Conservation (phyloP, 2,329 filamentous ascomycete genomes). For the Aspergillus hortae region DNA sequence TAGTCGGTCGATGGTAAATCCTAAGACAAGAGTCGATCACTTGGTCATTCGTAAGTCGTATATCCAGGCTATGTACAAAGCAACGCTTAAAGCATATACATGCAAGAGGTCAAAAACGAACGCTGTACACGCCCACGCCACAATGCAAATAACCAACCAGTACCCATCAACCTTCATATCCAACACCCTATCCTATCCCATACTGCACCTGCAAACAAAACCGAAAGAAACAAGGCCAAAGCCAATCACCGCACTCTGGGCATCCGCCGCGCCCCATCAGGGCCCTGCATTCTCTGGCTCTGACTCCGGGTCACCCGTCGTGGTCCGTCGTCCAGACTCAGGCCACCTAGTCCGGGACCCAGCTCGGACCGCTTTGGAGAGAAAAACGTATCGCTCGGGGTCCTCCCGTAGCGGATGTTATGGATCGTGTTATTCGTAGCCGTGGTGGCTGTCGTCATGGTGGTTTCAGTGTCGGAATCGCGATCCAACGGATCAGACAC, state of each 20-base stretch:
- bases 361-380: conserved; percentile 31
- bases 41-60: conserved; percentile 3
- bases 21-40: no score
- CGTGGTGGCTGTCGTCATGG: conserved; percentile 29
- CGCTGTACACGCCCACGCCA: background rate
- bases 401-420: conserved; percentile 34
- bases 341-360: conserved; percentile 29
- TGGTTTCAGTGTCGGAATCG: conserved; percentile 38
- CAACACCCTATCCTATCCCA: background rate
- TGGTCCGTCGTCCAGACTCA: conserved; percentile 33
- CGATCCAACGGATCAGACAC: conserved; percentile 27
- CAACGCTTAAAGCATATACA: background rate
- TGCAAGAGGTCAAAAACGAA: background rate
- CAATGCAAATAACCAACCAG: background rate
- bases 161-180: background rate
- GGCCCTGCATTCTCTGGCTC: conserved; percentile 21
- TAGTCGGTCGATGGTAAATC: background rate
- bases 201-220: background rate
- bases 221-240: background rate
- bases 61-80: conserved; percentile 1
- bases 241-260: background rate
- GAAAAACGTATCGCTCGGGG: conserved; percentile 18
- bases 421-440: conserved; percentile 32
- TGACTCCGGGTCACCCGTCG: conserved; percentile 36
- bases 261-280: conserved; percentile 2